Evolutionary conservation across 176 grass and related monocot species (phyloP).

Genomic region (Avena eriantha): DNA sequence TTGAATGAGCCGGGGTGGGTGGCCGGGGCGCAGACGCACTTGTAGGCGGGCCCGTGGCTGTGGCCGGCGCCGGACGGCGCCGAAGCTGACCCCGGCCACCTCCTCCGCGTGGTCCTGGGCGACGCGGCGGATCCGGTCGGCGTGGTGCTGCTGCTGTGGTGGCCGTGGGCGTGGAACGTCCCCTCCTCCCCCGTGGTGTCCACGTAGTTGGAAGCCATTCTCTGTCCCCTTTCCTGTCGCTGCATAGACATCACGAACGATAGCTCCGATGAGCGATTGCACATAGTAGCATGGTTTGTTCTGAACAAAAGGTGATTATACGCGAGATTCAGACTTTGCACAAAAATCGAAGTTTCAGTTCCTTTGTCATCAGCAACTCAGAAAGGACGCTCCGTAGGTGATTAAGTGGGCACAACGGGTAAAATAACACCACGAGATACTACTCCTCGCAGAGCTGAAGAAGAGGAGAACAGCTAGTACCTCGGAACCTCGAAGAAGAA

Average conservation of each 20-base stretch:
- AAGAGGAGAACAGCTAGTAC: background rate
- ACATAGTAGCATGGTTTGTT: background rate
- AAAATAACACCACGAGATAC: no score
- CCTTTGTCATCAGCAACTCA: no score
- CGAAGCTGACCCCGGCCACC: conserved; percentile 50
- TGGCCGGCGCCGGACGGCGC: conserved; percentile 40
- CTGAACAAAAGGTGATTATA: background rate
- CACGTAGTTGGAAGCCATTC: conserved; percentile 86
- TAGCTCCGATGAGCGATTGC: background rate
- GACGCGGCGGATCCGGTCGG: conserved; percentile 56
- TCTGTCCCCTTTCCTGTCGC: background rate
- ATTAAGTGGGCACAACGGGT: no score
- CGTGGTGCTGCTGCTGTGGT: conserved; percentile 48
- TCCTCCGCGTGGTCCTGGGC: conserved; percentile 46
- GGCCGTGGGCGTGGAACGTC: conserved; percentile 43
- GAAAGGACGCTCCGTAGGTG: no score
- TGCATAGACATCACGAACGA: conserved; percentile 30
- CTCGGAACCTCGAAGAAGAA: background rate
- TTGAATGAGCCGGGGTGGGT: conserved; percentile 87
- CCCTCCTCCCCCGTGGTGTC: conserved; percentile 48
- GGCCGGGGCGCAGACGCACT: conserved; percentile 93
- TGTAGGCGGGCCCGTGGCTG: conserved; percentile 45
- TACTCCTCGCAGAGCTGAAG: no score
- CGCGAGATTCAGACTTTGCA: background rate
- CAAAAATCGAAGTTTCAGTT: no score